Percentiles rank a stretch among this genome's conserved stretches.
Evolutionary conservation across 2,329 filamentous ascomycete genomes (phyloP).

Genomic region (Biscogniauxia mediterranea): DNA sequence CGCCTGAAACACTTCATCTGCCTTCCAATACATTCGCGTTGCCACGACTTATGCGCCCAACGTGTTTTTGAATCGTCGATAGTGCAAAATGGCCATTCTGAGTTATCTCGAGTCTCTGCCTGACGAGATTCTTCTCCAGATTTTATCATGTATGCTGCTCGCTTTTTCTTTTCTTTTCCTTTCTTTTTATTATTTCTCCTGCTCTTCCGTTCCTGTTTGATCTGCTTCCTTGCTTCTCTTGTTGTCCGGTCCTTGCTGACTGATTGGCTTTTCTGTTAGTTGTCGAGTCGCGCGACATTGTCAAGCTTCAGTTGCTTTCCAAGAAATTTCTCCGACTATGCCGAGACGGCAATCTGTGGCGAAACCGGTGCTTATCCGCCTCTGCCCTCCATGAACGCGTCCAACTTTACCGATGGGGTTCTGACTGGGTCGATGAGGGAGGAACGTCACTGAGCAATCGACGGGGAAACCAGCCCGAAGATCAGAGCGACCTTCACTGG

Average conservation of each 20-base stretch:
- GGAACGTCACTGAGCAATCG: constrained; percentile 19
- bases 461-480: constrained; percentile 26
- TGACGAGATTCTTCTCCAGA: constrained; percentile 62
- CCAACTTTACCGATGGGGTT: constrained; percentile 52
- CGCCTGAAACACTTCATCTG: background rate
- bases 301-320: constrained; percentile 68
- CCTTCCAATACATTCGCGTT: background rate
- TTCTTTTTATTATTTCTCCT: too few species aligned
- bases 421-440: constrained; percentile 34
- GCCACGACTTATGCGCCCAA: background rate
- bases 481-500: constrained; percentile 28
- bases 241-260: constrained; percentile 1
- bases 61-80: background rate
- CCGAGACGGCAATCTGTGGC: constrained; percentile 77
- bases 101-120: constrained; percentile 53
- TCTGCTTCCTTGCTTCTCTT: constrained; percentile 5
- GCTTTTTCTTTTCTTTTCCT: too few species aligned
- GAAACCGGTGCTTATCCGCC: constrained; percentile 67
- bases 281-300: constrained; percentile 63
- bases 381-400: constrained; percentile 60
- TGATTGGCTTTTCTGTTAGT: constrained; percentile 14
- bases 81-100: constrained; percentile 19
- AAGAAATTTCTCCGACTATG: constrained; percentile 63
- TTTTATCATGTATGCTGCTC: constrained; percentile 55
- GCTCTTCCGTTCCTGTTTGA: too few species aligned